Evolutionary conservation across 2,329 filamentous ascomycete genomes (phyloP), one percentile per base, ranked within the genome.

Genomic region (Fusarium buxicola): DNA sequence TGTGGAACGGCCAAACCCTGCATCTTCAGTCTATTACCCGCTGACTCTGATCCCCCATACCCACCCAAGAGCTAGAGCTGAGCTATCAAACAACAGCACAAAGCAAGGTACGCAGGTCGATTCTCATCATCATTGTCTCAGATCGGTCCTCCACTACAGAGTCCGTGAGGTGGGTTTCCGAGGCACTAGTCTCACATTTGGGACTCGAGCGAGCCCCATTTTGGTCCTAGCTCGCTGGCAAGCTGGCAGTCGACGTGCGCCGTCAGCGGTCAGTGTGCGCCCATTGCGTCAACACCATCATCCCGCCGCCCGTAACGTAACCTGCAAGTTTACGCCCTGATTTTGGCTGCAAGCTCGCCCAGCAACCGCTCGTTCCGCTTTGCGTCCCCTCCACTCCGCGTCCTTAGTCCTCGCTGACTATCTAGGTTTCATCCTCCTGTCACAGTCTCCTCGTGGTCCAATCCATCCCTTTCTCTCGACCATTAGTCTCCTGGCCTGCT

Each of bases 201-300:
- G 41, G 41, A 39, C 54, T 64, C 32, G 35, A 57, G 62, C 58
- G 43, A 40, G 45, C 55, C 60, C 63, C 55, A 45, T 54, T 64
- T 49, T 52, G 51, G 58, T 47, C 21, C 27, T 65, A 66, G 63
- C 59, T 48, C 21, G 32, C 43, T 48, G 27, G 50, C 24, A 21
- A 35, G 45, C 41, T 39, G 39, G 43, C 60, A 56, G 40, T 53
- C 47, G 16, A 36, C 11, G 48, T 47, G 32, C 50, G 50, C 40
- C 49, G 49, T 35, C 58, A 63, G 52, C 57, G 49, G 62, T 53
- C 53, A 54, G 48, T 58, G 63, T 65, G 59, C 65, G 55, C 60
- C 65, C 58, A 71, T 71, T 72, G 69, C 69, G 69, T 71, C 69
- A 71, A 71, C 68, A 72, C 67, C 65, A 65, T 62, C 55, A 62